Conservation (phyloP, 192 early-diverging fungal species). For the Backusella luteola region DNA sequence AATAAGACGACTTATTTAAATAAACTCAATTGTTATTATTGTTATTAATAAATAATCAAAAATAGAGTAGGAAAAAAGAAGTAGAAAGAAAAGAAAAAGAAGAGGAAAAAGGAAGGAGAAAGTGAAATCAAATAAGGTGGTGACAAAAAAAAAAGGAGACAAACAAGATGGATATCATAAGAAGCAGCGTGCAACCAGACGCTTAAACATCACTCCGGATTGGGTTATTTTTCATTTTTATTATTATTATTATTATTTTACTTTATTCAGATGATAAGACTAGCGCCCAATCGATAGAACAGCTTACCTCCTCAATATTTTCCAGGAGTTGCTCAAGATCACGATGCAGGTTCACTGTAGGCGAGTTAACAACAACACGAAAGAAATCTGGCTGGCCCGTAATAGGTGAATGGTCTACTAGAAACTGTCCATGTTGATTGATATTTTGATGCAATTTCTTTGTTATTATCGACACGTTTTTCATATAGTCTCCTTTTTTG, state of each 20-base stretch:
- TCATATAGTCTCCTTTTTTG: slow-evolving; percentile 34
- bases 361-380: slow-evolving; percentile 70
- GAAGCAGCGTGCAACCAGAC: neutral
- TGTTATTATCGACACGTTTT: slow-evolving; percentile 39
- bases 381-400: slow-evolving; percentile 60
- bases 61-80: neutral
- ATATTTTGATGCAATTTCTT: slow-evolving; percentile 46
- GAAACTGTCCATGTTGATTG: slow-evolving; percentile 47
- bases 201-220: neutral
- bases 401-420: slow-evolving; percentile 73
- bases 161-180: neutral
- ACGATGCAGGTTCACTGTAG: slow-evolving; percentile 48
- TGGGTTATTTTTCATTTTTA: neutral
- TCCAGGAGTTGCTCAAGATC: slow-evolving; percentile 50
- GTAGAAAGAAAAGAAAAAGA: neutral
- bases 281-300: slow-evolving; percentile 22
- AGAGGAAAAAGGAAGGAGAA: neutral
- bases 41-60: neutral
- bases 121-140: neutral
- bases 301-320: slow-evolving; percentile 53
- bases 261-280: neutral
- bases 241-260: neutral
- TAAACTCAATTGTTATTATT: neutral
- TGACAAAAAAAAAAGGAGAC: neutral
- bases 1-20: neutral